Evolutionary conservation across 169 alveolate genomes (phyloP).

Genomic region (Eimeria tenella): DNA sequence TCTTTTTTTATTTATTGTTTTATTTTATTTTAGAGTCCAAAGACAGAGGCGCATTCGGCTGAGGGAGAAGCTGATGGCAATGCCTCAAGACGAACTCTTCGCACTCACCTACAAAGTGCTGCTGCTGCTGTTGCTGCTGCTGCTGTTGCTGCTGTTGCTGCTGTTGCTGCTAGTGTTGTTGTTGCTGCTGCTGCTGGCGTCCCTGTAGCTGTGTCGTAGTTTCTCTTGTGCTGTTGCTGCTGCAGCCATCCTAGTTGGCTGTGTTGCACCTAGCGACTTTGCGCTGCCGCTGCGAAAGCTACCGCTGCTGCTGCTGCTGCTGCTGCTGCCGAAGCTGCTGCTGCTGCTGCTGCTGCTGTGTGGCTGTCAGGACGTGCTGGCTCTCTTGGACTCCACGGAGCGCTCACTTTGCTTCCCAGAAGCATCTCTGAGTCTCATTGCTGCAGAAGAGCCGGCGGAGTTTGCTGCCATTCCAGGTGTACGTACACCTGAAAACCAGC

Average conservation of each 20-base stretch:
- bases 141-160: constrained; percentile 19
- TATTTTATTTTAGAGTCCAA: background rate
- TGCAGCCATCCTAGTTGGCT: background rate
- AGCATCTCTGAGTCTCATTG: background rate
- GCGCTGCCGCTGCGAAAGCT: background rate
- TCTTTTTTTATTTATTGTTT: background rate
- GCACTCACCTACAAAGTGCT: background rate
- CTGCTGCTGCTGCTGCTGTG: constrained; percentile 24
- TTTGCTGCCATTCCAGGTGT: no score
- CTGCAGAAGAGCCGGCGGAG: background rate
- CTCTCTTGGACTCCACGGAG: no score
- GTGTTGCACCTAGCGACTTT: background rate
- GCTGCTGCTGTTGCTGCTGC: constrained; percentile 14
- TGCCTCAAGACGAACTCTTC: background rate
- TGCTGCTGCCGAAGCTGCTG: background rate
- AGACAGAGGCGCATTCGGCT: background rate
- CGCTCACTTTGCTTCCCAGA: no score
- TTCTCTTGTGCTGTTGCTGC: background rate
- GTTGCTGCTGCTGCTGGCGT: constrained; percentile 44
- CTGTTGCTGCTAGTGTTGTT: background rate
- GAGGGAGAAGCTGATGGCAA: background rate
- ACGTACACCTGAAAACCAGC: background rate
- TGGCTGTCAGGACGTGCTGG: no score
- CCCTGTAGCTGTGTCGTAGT: background rate
- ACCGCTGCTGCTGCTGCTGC: background rate